Evolutionary conservation across 306 rosid genomes (phyloP).

Genomic region (Bauhinia variegata): DNA sequence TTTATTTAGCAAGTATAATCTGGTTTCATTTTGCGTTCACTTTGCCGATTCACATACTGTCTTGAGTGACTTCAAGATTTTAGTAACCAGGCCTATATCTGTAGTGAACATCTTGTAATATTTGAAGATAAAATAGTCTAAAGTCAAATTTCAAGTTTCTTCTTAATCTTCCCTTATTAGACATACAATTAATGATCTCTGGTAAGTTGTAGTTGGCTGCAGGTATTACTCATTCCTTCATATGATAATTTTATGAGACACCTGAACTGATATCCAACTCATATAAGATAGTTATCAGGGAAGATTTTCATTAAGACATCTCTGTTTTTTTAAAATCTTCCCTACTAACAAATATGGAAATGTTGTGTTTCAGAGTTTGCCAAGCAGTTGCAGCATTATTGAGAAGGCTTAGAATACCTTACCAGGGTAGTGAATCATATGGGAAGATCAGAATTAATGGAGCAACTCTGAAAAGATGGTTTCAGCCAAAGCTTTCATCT

Average conservation of each 20-base stretch:
- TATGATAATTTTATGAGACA: conserved; percentile 34
- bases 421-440: conserved; percentile 71
- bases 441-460: conserved; percentile 85
- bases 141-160: conserved; percentile 6
- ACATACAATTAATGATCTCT: conserved; percentile 4
- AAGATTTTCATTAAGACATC: conserved; percentile 16
- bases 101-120: conserved; percentile 6
- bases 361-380: conserved; percentile 66
- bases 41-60: no score
- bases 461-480: conserved; percentile 67
- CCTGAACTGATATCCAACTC: conserved; percentile 1
- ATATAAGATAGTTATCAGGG: neutral
- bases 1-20: no score
- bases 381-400: conserved; percentile 74
- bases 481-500: conserved; percentile 74
- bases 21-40: no score
- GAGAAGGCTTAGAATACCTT: conserved; percentile 77
- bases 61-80: conserved; percentile 10
- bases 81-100: conserved; percentile 13
- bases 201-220: conserved; percentile 6
- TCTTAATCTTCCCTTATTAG: conserved; percentile 5
- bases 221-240: conserved; percentile 22
- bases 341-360: conserved; percentile 29
- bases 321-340: conserved; percentile 18
- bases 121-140: conserved; percentile 14